Evolutionary conservation across 495 filamentous ascomycete species (phyloP), one percentile per base, ranked within the genome.

Genomic region (Echria macrotheca): DNA sequence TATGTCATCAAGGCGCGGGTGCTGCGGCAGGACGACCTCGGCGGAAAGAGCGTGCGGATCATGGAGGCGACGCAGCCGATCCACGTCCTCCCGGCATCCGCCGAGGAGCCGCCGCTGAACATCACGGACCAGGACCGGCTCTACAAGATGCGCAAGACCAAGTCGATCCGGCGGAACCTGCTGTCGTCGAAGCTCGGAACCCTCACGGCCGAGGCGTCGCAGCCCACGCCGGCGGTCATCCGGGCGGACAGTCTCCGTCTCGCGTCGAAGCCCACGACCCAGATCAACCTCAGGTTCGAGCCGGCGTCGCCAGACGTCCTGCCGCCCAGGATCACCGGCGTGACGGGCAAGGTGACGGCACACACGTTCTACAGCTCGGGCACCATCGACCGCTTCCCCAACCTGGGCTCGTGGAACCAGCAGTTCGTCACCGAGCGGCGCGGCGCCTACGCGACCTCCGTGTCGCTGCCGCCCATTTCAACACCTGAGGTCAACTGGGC

Each of bases 21-120:
- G 33, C 61, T 74, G 29, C 71, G 57, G 47, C 68, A 67, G 43
- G 56, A 65, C n/a, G 56, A 44, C 1, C 3, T 41, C 4, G 57
- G 53, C 43, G 47, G 42, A 14, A 52, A 48, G 43, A 50, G 11
- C 31, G 50, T 57, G 29, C 71, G 70, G 57, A 50, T 77, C 24
- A 74, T 71, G 56, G 67, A 76, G 44, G 57, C 60, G 0, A 54
- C 66, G 0, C 80, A 82, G 50, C 82, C 82, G 56, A 68, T 98
- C 35, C 83, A 83, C 33, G 74, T 98, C 24, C 73, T 94, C n/a
- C 94, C 93, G 6, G 78, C 73, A 0, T 64, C 78, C 5, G 69
- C 77, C 11, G 94, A 94, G 65, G 79, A 84, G 32, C 84, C 93
- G 5, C 91, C 93, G 0, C 68, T 96, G 43, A 82, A 75, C 50